phyloP scores from a whole-genome alignment of 23 red algal genomes.

The Gracilaria vermiculophylla region DNA sequence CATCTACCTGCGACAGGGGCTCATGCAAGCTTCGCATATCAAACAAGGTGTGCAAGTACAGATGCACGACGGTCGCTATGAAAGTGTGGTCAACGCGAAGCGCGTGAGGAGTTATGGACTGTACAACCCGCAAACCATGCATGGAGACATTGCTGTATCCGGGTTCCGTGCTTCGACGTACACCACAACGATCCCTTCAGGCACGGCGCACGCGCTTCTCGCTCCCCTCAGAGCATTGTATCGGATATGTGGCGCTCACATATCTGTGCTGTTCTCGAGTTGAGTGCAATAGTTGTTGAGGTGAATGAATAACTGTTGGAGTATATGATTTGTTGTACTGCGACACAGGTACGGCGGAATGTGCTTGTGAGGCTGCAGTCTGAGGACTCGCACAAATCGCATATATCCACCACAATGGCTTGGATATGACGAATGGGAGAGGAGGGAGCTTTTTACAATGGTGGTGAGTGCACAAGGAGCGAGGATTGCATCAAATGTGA shows the following conservation, averaged over 20 bases:
- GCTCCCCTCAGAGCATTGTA: slow-evolving; percentile 52
- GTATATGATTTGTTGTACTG: no score
- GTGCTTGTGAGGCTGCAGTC: neutral
- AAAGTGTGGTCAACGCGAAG: neutral
- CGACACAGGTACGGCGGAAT: neutral
- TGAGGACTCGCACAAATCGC: neutral
- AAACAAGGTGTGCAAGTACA: neutral
- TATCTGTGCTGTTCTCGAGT: slow-evolving; percentile 7
- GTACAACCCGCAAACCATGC: slow-evolving; percentile 74
- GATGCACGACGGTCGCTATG: slow-evolving; percentile 11
- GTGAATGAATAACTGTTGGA: no score
- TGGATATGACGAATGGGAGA: neutral
- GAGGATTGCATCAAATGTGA: neutral
- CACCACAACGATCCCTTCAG: slow-evolving; percentile 32
- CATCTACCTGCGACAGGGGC: neutral
- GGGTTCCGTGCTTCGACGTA: slow-evolving; percentile 52
- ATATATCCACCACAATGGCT: neutral
- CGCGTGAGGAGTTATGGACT: slow-evolving; percentile 9
- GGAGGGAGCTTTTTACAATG: neutral
- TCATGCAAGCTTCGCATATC: neutral
- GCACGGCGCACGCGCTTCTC: slow-evolving; percentile 40
- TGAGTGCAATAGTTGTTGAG: neutral
- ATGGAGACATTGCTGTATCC: slow-evolving; percentile 64
- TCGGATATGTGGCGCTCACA: slow-evolving; percentile 39
- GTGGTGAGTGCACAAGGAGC: neutral